Conservation (phyloP, 1,284 basidiomycete species). For the Apiotrichum mycotoxinovorans region DNA sequence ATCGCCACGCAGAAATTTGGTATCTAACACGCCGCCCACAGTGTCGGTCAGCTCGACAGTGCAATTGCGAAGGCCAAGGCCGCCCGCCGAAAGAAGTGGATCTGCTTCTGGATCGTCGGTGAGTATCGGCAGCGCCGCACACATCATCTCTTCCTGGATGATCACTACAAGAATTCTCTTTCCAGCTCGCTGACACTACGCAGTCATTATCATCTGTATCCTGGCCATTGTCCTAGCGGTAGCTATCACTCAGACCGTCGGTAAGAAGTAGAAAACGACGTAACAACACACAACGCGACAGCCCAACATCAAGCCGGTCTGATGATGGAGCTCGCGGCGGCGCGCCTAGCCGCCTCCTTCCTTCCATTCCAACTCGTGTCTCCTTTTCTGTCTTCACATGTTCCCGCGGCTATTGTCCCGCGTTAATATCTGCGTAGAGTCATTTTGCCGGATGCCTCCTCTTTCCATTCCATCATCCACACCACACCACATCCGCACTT, state of each 20-base stretch:
- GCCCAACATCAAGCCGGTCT: background rate
- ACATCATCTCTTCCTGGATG: no score
- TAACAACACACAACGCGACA: no score
- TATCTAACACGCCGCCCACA: constrained; percentile 35
- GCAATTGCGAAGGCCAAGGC: constrained; percentile 70
- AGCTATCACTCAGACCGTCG: background rate
- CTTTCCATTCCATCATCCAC: no score
- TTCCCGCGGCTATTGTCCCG: no score
- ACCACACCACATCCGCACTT: no score
- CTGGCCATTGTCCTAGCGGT: constrained; percentile 17
- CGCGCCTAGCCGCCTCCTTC: no score
- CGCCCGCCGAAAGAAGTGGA: constrained; percentile 77
- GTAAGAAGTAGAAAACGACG: background rate
- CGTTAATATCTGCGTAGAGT: no score
- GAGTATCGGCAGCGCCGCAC: no score
- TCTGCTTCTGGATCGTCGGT: constrained; percentile 63
- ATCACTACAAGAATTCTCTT: no score
- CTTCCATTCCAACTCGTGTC: background rate
- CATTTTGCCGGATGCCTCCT: no score
- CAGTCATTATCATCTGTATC: constrained; percentile 4
- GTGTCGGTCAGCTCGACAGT: constrained; percentile 62
- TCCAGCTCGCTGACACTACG: background rate
- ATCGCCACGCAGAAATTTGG: background rate
- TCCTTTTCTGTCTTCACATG: no score
- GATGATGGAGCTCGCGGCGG: no score